Evolutionary conservation across 2,329 filamentous ascomycete species (phyloP).

Genomic region (Cladophialophora bantiana): DNA sequence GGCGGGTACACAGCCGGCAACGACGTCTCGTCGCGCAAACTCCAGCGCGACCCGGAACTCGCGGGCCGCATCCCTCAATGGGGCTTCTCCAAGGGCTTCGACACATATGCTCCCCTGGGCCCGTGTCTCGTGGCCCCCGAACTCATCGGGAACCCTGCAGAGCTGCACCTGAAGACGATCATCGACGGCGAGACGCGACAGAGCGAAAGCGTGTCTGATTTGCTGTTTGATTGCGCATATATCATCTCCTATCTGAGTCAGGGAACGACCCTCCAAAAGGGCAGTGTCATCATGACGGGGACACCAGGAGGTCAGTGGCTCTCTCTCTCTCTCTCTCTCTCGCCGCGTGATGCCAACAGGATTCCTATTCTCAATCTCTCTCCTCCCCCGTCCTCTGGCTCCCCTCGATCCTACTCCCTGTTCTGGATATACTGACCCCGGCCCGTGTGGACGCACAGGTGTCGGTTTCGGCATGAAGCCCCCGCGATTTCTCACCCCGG

Average conservation of each 20-base stretch:
- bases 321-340: no score
- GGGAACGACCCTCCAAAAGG: conserved; percentile 49
- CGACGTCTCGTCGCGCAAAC: conserved; percentile 49
- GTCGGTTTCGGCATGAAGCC: conserved; percentile 56
- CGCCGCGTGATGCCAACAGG: no score
- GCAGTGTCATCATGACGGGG: conserved; percentile 51
- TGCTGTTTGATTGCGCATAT: conserved; percentile 49
- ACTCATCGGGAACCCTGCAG: conserved; percentile 44
- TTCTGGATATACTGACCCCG: not conserved
- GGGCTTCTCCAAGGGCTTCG: conserved; percentile 51
- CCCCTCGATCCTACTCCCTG: not conserved
- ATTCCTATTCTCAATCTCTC: no score
- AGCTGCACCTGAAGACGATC: conserved; percentile 45
- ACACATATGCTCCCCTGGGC: conserved; percentile 53
- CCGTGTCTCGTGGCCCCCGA: conserved; percentile 46
- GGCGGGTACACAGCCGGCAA: conserved; percentile 51
- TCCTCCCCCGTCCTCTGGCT: no score
- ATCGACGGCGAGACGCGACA: conserved; percentile 50
- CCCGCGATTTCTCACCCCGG: conserved; percentile 49
- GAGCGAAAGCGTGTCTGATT: conserved; percentile 47
- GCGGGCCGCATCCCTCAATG: conserved; percentile 45
- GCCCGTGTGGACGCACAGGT: conserved; percentile 12
- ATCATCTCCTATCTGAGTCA: conserved; percentile 48
- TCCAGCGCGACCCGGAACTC: conserved; percentile 48
- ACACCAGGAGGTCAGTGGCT: conserved; percentile 47